Base-by-base conservation (phyloP, 768 basidiomycete species). In the Pleurotus giganteus region DNA sequence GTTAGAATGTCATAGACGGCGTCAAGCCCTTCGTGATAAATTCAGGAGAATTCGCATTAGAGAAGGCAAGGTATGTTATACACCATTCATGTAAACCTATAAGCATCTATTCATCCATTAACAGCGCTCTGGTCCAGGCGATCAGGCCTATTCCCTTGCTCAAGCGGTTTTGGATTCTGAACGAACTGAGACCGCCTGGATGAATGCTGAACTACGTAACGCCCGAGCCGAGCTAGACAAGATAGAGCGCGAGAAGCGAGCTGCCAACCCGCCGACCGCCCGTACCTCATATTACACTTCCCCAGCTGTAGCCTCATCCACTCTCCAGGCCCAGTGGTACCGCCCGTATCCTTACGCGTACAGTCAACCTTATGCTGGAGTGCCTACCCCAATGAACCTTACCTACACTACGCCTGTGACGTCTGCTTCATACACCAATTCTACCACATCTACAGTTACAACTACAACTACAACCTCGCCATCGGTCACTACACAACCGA, bases 121-220 rank as follows among this genome's bases (percentile, higher is more conserved):
- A 23, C 64, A 92, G 91, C 81, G 83, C 13, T 57, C 74, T 32
- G 80, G 80, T 13, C 83, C 82, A 5, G 81, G 82, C 62, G 80
- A 79, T 51, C 88, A 91, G 68, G 75, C 81, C 7, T 82, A 86
- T 61, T 69, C 79, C 31, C 73, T 91, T 15, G 78, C 84, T 4
- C 85, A 88, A 58, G 78, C 80, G 29, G 72, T 84, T 39, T 60
- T 89, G 45, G 90, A 91, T 52, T 69, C 75, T 0, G 89, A 91
- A 57, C 82, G 88, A 19, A 68, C 78, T 9, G 87, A 88, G 58
- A 82, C 80, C 9, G 72, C 82, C 1, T 64, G 72, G 51, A 64
- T 88, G 21, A 82, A 72, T 53, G 75, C 75, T 21, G 85, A 90
- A 59, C 69, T 90, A 47, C 82, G 86, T 53, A 74, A 74, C 31